Evolutionary conservation across 441 rosid genomes (phyloP).

Genomic region (Manihot esculenta): DNA sequence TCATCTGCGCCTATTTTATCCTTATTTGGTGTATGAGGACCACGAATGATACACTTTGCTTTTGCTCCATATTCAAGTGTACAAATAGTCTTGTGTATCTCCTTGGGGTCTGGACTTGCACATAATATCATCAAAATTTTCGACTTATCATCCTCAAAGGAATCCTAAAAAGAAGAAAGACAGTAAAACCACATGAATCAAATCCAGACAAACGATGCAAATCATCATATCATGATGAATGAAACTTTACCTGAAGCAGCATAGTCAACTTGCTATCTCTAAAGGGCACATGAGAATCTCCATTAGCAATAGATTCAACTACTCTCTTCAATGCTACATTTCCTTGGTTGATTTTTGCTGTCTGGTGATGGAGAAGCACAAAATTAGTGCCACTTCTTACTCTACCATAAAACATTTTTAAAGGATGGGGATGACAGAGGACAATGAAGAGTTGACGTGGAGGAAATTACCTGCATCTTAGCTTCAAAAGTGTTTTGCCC

Average conservation of each 20-base stretch:
- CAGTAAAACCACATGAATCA: not conserved
- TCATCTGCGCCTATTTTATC: conserved; percentile 64
- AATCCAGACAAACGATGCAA: not conserved
- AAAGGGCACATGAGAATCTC: conserved; percentile 98
- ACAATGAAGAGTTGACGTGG: not conserved
- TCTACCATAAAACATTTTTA: not conserved
- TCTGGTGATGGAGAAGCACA: conserved; percentile 46
- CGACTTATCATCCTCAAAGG: conserved; percentile 94
- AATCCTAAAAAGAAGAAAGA: conserved; percentile 57
- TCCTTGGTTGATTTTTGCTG: conserved; percentile 95
- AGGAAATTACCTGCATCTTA: conserved; percentile 79
- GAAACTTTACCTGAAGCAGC: conserved; percentile 74
- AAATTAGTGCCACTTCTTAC: conserved; percentile 14
- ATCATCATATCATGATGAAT: conserved; percentile 11
- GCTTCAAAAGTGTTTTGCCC: conserved; percentile 93
- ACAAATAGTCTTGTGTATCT: conserved; percentile 90
- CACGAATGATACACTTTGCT: conserved; percentile 95
- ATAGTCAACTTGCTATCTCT: conserved; percentile 96
- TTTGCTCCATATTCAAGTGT: conserved; percentile 97
- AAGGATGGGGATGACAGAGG: not conserved
- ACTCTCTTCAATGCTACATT: conserved; percentile 92
- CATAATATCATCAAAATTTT: conserved; percentile 93
- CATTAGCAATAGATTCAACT: conserved; percentile 96
- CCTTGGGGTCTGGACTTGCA: conserved; percentile 96
- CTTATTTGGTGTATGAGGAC: conserved; percentile 68